Percentiles rank a stretch among this genome's conserved stretches.
Evolutionary conservation across 495 filamentous ascomycete species (phyloP).

Genomic region (Aspergillus heteromorphus): DNA sequence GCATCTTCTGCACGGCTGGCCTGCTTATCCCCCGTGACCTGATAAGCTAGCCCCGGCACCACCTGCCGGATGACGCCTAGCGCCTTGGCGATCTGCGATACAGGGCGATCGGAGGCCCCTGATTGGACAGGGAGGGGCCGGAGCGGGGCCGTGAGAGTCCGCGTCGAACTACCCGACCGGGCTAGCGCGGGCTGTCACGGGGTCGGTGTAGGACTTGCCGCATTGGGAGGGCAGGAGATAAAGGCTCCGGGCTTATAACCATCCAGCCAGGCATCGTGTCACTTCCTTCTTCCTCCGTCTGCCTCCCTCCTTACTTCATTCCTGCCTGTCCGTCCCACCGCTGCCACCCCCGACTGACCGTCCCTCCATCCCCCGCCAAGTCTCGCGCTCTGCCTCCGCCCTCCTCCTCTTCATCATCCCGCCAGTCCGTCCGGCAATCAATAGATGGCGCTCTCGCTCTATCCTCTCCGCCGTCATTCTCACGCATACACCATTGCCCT

Average conservation of each 20-base stretch:
- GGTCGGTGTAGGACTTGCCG: background rate
- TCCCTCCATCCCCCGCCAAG: background rate
- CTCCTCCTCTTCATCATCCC: background rate
- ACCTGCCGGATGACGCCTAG: constrained; percentile 16
- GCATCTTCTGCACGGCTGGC: too few species aligned
- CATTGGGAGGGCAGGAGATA: background rate
- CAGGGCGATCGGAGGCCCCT: background rate
- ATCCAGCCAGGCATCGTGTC: too few species aligned
- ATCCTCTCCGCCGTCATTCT: constrained; percentile 32
- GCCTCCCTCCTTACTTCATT: background rate
- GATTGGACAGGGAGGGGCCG: constrained; percentile 2
- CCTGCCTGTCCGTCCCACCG: background rate
- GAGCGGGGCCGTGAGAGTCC: background rate
- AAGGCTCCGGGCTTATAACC: background rate
- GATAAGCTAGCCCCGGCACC: constrained; percentile 7
- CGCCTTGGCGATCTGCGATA: background rate
- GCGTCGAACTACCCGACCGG: constrained; percentile 12
- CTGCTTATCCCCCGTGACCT: too few species aligned
- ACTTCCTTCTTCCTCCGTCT: background rate
- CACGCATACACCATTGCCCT: constrained; percentile 37
- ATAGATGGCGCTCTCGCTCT: constrained; percentile 35
- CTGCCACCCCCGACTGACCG: background rate
- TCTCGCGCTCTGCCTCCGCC: background rate
- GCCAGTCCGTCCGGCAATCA: background rate
- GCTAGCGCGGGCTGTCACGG: background rate